A percentile compares a stretch with the other conserved stretches of the same genome.
Evolutionary conservation across 192 early-diverging fungal genomes (phyloP).

Genomic region (Entophlyctis luteolus): DNA sequence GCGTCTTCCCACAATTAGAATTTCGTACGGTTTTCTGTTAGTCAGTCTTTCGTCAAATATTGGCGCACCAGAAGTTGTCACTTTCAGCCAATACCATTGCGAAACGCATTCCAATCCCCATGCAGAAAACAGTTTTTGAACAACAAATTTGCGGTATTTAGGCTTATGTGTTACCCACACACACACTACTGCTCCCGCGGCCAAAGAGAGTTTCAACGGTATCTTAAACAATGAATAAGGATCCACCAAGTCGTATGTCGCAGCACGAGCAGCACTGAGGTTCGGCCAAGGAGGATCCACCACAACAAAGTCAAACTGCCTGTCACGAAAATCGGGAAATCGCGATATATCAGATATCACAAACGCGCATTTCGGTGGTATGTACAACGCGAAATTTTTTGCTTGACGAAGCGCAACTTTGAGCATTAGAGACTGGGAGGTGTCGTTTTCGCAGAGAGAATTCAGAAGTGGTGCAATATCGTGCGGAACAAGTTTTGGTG

Average conservation of each 20-base stretch:
- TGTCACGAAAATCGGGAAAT: neutral
- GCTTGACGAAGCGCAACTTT: neutral
- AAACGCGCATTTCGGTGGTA: slow-evolving; percentile 22
- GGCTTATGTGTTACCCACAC: slow-evolving; percentile 73
- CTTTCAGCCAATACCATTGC: slow-evolving; percentile 69
- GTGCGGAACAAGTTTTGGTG: too few species aligned
- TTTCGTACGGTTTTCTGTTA: slow-evolving; percentile 68
- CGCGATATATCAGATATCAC: neutral
- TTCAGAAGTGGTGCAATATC: neutral
- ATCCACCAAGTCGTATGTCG: slow-evolving; percentile 56
- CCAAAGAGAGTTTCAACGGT: slow-evolving; percentile 48
- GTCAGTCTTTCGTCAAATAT: slow-evolving; percentile 26
- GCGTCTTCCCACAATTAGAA: slow-evolving; percentile 48
- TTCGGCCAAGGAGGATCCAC: slow-evolving; percentile 73
- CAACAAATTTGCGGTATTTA: slow-evolving; percentile 55
- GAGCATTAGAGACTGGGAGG: neutral
- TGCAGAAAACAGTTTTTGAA: slow-evolving; percentile 61
- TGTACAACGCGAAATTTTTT: slow-evolving; percentile 4
- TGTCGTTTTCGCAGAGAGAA: neutral
- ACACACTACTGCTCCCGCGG: slow-evolving; percentile 42
- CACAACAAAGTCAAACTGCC: slow-evolving; percentile 42
- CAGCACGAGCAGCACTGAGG: slow-evolving; percentile 52
- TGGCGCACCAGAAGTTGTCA: slow-evolving; percentile 36
- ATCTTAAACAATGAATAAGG: slow-evolving; percentile 64
- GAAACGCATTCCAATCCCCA: slow-evolving; percentile 55